These are phyloP conservation scores for Malus hybrid DNA, from an alignment of 331 rosid genomes.

Conservation along the genomic window DNA sequence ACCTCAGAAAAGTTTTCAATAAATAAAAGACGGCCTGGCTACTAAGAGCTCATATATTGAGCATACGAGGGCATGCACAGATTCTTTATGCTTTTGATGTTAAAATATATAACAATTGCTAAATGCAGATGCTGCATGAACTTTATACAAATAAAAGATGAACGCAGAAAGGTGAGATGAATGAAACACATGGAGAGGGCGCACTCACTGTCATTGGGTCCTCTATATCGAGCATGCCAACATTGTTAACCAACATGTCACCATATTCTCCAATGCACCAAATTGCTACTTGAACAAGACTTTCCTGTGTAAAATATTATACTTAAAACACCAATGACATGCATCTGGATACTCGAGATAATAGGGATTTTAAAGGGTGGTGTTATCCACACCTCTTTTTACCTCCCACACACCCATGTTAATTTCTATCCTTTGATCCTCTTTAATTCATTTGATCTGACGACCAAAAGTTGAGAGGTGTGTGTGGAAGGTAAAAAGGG, in stretches of 20 bases:
- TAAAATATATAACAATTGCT: not conserved
- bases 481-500: too few relatives aligned
- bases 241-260: conserved; percentile 75
- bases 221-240: conserved; percentile 83
- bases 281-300: conserved; percentile 93
- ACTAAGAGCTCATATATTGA: not conserved
- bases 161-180: not conserved
- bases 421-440: too few relatives aligned
- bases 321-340: not conserved
- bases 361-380: conserved; percentile 4
- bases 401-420: too few relatives aligned
- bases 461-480: too few relatives aligned
- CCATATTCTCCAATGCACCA: conserved; percentile 99
- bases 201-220: conserved; percentile 79
- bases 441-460: too few relatives aligned
- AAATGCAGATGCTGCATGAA: not conserved
- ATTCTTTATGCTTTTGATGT: not conserved
- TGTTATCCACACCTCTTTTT: too few relatives aligned
- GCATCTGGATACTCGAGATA: not conserved
- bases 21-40: not conserved
- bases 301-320: conserved; percentile 54
- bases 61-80: not conserved
- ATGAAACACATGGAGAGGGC: conserved; percentile 7
- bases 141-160: conserved; percentile 3
- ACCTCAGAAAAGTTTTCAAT: not conserved